phyloP scores from a whole-genome alignment of 2,329 filamentous ascomycete genomes.

The Colletotrichum sp. region DNA sequence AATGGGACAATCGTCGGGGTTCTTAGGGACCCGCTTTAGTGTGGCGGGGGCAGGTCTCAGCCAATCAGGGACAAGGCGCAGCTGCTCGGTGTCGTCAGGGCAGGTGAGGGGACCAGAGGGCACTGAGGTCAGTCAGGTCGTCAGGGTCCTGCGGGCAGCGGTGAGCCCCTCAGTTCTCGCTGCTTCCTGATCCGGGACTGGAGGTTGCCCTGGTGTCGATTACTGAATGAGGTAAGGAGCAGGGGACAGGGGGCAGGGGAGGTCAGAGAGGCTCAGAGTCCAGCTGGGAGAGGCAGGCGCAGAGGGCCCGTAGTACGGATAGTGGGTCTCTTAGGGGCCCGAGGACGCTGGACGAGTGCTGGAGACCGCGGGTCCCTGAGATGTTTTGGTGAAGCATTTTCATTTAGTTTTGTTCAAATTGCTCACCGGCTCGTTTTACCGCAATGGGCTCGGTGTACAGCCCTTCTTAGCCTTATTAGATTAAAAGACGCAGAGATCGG shows the following conservation, averaged over 20 bases:
- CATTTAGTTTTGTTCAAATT: background rate
- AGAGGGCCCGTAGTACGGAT: background rate
- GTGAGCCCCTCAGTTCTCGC: background rate
- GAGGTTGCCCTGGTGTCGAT: background rate
- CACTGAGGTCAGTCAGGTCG: background rate
- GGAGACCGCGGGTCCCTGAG: background rate
- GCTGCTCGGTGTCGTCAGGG: background rate
- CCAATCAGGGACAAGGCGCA: conserved; percentile 2
- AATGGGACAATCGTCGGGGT: background rate
- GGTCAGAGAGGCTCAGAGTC: background rate
- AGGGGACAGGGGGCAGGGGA: background rate
- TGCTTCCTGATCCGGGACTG: background rate
- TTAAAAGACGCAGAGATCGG: background rate
- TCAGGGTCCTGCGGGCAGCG: conserved; percentile 1
- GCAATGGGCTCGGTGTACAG: background rate
- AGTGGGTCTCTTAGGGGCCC: background rate
- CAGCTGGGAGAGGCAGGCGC: conserved; percentile 9
- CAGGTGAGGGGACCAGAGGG: background rate
- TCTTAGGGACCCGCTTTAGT: background rate
- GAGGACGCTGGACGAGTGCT: background rate
- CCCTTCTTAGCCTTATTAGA: background rate
- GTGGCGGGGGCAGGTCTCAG: background rate
- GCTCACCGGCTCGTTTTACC: background rate
- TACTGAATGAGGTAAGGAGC: background rate
- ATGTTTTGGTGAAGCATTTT: background rate